Evolutionary conservation across 139 green algal species (phyloP).

Genomic region (Zygnema circumcarinatum): DNA sequence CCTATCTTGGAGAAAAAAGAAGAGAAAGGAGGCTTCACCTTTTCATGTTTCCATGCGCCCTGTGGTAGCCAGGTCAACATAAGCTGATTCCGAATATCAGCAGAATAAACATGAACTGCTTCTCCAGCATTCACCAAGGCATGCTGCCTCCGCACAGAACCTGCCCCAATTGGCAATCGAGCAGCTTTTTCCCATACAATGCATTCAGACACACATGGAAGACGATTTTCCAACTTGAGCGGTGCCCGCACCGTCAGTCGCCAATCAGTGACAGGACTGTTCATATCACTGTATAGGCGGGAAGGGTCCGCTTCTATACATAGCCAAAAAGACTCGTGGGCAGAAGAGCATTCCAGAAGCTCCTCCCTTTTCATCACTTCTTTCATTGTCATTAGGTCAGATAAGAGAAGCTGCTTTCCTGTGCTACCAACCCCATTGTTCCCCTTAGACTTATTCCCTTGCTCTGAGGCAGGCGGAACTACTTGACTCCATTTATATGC

Average conservation of each 20-base stretch:
- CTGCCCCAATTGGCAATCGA: background rate
- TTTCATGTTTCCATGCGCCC: constrained; percentile 54
- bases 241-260: constrained; percentile 72
- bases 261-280: constrained; percentile 70
- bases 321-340: constrained; percentile 67
- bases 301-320: constrained; percentile 72
- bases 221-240: constrained; percentile 78
- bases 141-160: constrained; percentile 24
- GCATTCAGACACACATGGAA: constrained; percentile 73
- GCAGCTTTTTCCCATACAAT: constrained; percentile 46
- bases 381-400: constrained; percentile 4
- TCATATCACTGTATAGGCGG: constrained; percentile 43
- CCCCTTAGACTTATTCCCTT: background rate
- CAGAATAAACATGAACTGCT: constrained; percentile 37
- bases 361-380: constrained; percentile 28
- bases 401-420: background rate
- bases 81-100: constrained; percentile 45
- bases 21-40: no score
- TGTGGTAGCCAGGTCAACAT: constrained; percentile 50
- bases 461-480: background rate
- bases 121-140: constrained; percentile 26
- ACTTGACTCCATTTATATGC: constrained; percentile 17
- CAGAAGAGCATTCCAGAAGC: constrained; percentile 32
- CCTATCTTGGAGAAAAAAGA: no score
- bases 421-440: background rate